Conservation (phyloP, 371 early-diverging fungal species). For the Rhizopus arrhizus region DNA sequence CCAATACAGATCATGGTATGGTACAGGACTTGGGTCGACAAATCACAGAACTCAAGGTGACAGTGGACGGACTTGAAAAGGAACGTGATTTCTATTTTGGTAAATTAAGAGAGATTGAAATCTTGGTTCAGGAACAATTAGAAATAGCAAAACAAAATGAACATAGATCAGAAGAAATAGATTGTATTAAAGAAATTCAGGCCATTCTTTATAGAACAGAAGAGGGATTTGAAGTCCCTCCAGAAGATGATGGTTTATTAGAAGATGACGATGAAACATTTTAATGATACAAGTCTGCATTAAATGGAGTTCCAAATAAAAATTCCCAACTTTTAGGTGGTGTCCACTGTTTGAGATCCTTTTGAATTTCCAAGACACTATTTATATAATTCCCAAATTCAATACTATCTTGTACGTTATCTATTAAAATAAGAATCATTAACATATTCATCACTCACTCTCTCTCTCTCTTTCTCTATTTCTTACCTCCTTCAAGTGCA, state of each 20-base stretch:
- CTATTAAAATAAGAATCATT: constrained; percentile 23
- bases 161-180: constrained; percentile 20
- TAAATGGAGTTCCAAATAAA: constrained; percentile 54
- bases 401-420: constrained; percentile 74
- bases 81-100: constrained; percentile 95
- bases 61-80: constrained; percentile 89
- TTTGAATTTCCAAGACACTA: constrained; percentile 33
- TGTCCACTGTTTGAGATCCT: constrained; percentile 42
- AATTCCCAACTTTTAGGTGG: constrained; percentile 74
- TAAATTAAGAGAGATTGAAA: constrained; percentile 92
- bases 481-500: constrained; percentile 71
- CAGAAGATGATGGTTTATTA: constrained; percentile 32
- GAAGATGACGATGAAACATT: constrained; percentile 35
- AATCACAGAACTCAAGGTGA: constrained; percentile 73
- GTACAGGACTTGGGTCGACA: constrained; percentile 63
- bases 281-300: constrained; percentile 45
- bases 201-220: constrained; percentile 87
- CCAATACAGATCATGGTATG: background rate
- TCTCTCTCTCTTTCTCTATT: too few species aligned
- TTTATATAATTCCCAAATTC: constrained; percentile 62
- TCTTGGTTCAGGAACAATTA: constrained; percentile 78
- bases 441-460: too few species aligned
- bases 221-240: constrained; percentile 54
- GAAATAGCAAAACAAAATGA: constrained; percentile 44
- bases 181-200: constrained; percentile 77